Base-by-base conservation (phyloP, 495 filamentous ascomycete genomes). In the Penicillium manginii region DNA sequence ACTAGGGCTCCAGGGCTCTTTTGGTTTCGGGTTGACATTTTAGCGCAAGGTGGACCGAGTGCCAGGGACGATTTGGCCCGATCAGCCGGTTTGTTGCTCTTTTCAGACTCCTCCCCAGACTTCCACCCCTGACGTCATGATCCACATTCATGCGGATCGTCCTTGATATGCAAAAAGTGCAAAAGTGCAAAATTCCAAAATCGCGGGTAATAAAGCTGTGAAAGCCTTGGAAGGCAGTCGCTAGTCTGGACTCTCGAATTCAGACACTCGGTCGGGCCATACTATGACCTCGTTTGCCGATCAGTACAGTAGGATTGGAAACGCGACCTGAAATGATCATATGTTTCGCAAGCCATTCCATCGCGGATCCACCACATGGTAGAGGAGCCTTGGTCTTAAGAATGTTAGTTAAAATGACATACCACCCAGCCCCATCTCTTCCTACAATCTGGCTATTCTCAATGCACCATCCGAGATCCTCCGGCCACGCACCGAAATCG, bases 81-180 rank as follows among this genome's bases (percentile, higher is more conserved):
- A 47, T 22, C 45, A 47, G 22, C 45, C 45, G 45, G 45, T 47
- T 47, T 47, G 21, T 4, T 47, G 45, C 45, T 23, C 21, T 26
- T 2, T 47, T 26, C 17, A 47, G 15, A 12, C 14, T 22, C 10
- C 26, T 47, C 45, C 45, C 45, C 45, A 26, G 22, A 47, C 18
- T 22, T 47, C 45, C 22, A 47, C 26, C 19, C n/a, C 11, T 47
- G 45, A 47, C 45, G 45, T 47, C 45, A 47, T 9, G 45, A n/a
- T n/a, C 45, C 45, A 47, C 45, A 22, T 47, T 47, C 40, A 17
- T 7, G 40, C 6, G 40, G 17, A 43, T 43, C 40, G 15, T 43
- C 40, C 19, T 43, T 6, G n/a, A n/a, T 17, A 4, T 8, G 17
- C 14, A 1, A 43, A 17, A 9, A 4, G 40, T 39, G 35, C 35